Evolutionary conservation across 495 filamentous ascomycete genomes (phyloP), one percentile per base, ranked within the genome.

Genomic region (Bombardia bombarda): DNA sequence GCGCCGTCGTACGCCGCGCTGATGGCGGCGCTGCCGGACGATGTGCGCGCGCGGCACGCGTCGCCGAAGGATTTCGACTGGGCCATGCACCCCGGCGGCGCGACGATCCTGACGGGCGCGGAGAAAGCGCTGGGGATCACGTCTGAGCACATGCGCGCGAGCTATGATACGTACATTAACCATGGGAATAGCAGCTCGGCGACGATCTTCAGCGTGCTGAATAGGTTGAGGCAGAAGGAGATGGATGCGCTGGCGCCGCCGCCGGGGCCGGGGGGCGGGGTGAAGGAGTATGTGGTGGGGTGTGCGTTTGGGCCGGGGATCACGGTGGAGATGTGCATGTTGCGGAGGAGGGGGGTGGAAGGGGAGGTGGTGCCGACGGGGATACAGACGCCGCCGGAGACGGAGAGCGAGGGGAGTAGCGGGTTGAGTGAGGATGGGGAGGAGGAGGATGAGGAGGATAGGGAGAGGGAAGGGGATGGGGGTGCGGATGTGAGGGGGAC

Each of bases 301-400:
- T 76, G 74, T 41, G 77, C 77, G 14, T 84, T 84, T 58, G 80
- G 80, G 4, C 80, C 80, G 1, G 79, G 80, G 2, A 75, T 84
- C 23, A 49, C 69, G 16, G 62, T 82, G 23, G 80, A 83, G 66
- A 80, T 80, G 74, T 74, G 74, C 51, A 58, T 81, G 50, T 49
- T 81, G 33, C 72, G 66, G 57, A 61, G 75, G 14, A 67, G 66
- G 45, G 17, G 20, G 13, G 17, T 19, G 12, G 46, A 49, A n/a
- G 36, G 24, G 4, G 42, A 33, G 2, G 50, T 38, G 7, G 36
- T 42, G n/a, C 30, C 42, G 13, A 23, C 34, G 1, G 62, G 62
- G 30, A 42, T 65, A 34, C 61, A 66, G 37, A 69, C 66, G 19
- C 65, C 66, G 37, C 67, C 66, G 3, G 67, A 70, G 49, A 72